Conservation (phyloP, 1,139 yeast species). For the Yamadazyma dendronema region DNA sequence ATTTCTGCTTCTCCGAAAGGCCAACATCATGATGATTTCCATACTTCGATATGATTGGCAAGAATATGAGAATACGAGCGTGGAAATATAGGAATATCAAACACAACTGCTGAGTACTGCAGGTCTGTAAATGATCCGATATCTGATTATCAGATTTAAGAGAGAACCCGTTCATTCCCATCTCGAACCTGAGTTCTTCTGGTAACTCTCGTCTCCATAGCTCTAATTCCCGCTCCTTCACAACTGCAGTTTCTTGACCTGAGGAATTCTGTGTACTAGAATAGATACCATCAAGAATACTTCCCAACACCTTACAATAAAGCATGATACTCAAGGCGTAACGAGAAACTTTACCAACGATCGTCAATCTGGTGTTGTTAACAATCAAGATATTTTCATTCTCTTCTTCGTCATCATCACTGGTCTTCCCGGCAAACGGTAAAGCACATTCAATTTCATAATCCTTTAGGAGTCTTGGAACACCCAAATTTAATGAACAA, state of each 20-base stretch:
- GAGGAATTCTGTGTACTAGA: conserved; percentile 44
- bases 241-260: conserved; percentile 34
- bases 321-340: conserved; percentile 65
- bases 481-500: conserved; percentile 74
- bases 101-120: conserved; percentile 53
- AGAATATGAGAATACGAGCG: conserved; percentile 74
- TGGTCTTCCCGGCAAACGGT: conserved; percentile 64
- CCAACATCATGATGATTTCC: conserved; percentile 49
- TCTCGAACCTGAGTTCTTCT: conserved; percentile 56
- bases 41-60: conserved; percentile 62
- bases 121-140: conserved; percentile 32
- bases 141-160: conserved; percentile 24
- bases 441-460: conserved; percentile 83
- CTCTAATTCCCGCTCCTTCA: conserved; percentile 70
- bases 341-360: conserved; percentile 68
- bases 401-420: conserved; percentile 39
- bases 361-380: conserved; percentile 54
- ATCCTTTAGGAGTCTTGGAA: conserved; percentile 76
- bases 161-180: conserved; percentile 61
- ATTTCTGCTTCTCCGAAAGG: conserved; percentile 38
- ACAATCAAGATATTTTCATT: conserved; percentile 57
- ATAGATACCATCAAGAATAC: conserved; percentile 64
- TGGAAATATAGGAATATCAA: conserved; percentile 70
- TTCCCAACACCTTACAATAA: conserved; percentile 71
- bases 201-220: conserved; percentile 79